phyloP scores from a whole-genome alignment of 306 rosid genomes.

The Cyamopsis tetragonoloba region DNA sequence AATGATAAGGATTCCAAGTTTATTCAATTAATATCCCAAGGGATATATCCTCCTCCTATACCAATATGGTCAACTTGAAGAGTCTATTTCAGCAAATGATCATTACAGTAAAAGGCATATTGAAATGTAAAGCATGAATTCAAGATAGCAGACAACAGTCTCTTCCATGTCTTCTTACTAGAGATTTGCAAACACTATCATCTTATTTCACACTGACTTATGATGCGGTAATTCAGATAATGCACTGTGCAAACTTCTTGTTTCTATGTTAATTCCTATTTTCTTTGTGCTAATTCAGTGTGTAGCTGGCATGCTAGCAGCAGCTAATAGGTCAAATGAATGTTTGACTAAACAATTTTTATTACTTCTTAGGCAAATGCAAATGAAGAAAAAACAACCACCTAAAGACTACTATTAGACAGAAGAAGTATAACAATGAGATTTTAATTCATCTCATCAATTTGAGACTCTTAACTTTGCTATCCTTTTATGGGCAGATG shows the following conservation, averaged over 20 bases:
- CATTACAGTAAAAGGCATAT: background rate
- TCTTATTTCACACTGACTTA: background rate
- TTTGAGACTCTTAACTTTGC: too few species aligned
- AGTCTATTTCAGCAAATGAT: slow-evolving; percentile 17
- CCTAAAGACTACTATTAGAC: too few species aligned
- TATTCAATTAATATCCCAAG: background rate
- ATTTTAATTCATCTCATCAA: too few species aligned
- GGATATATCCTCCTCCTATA: slow-evolving; percentile 10
- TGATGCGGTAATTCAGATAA: too few species aligned
- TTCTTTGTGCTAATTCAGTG: background rate
- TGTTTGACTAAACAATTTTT: background rate
- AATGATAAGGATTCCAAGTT: slow-evolving; percentile 38
- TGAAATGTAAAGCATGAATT: slow-evolving; percentile 7
- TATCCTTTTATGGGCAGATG: too few species aligned
- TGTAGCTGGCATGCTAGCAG: background rate
- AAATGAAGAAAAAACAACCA: too few species aligned
- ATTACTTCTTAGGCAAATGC: too few species aligned
- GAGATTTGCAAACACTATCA: background rate
- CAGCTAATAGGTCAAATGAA: background rate
- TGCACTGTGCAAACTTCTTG: background rate
- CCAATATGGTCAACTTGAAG: background rate
- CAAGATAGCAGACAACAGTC: slow-evolving; percentile 21
- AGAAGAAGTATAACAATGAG: too few species aligned
- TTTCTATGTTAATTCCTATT: background rate
- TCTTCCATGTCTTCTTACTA: background rate